Evolutionary conservation across 768 basidiomycete species (phyloP).

Genomic region (Hygrophoropsis aurantiaca): DNA sequence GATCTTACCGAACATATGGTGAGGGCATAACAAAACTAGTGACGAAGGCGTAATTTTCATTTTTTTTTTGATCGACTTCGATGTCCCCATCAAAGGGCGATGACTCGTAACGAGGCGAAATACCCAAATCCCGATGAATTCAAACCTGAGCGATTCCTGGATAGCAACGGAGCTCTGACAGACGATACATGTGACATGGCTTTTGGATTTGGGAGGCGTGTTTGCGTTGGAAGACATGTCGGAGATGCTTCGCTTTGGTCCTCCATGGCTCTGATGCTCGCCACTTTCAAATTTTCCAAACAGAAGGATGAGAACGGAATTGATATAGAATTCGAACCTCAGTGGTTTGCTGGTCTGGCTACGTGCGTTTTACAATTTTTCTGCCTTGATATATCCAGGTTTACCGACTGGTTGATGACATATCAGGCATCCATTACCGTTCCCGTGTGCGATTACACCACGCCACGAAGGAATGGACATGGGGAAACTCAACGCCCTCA

Average conservation of each 20-base stretch:
- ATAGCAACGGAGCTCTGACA: slow-evolving; percentile 16
- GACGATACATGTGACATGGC: slow-evolving; percentile 13
- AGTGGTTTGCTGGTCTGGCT: slow-evolving; percentile 13
- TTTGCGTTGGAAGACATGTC: slow-evolving; percentile 18
- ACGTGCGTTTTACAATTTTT: slow-evolving; percentile 7
- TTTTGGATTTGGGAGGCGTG: slow-evolving; percentile 22
- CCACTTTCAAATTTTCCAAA: slow-evolving; percentile 11
- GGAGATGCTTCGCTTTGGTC: slow-evolving; percentile 12
- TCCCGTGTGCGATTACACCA: slow-evolving; percentile 5
- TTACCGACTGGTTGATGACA: background rate
- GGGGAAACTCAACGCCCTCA: slow-evolving; percentile 9
- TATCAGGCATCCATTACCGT: background rate
- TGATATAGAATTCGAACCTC: slow-evolving; percentile 8
- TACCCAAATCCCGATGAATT: slow-evolving; percentile 37
- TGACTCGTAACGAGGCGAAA: slow-evolving; percentile 22
- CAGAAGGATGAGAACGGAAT: slow-evolving; percentile 12
- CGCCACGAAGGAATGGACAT: background rate
- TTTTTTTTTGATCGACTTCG: background rate
- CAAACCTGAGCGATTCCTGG: slow-evolving; percentile 37
- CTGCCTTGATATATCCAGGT: no score
- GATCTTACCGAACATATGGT: slow-evolving; percentile 29
- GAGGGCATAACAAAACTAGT: background rate
- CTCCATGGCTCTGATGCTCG: slow-evolving; percentile 15
- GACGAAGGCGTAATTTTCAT: background rate
- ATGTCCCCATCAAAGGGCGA: slow-evolving; percentile 9